phyloP scores from a whole-genome alignment of 805 yeast genomes.

The Saturnispora kantuleensis region DNA sequence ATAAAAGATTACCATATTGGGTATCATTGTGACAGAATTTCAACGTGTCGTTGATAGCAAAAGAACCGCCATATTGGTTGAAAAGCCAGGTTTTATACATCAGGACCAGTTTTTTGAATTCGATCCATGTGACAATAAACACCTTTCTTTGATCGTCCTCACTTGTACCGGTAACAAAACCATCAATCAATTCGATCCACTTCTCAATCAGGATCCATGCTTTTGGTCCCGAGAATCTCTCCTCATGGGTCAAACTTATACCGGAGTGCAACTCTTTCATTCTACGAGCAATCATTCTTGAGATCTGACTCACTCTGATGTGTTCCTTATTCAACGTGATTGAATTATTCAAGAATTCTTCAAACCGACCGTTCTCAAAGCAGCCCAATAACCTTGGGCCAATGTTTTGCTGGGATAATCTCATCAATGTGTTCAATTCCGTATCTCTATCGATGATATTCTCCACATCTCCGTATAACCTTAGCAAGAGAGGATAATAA shows the following conservation, averaged over 20 bases:
- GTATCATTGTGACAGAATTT: conserved; percentile 95
- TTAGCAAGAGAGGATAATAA: conserved; percentile 53
- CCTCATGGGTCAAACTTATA: conserved; percentile 51
- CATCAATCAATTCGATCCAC: conserved; percentile 51
- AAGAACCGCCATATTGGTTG: conserved; percentile 33
- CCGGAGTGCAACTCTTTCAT: conserved; percentile 91
- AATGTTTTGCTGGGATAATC: conserved; percentile 66
- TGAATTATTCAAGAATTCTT: conserved; percentile 82
- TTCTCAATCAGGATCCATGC: conserved; percentile 60
- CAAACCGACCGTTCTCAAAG: conserved; percentile 86
- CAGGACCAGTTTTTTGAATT: conserved; percentile 39
- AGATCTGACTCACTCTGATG: conserved; percentile 63
- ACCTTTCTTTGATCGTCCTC: conserved; percentile 29
- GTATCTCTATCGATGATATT: conserved; percentile 76
- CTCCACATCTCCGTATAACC: conserved; percentile 86
- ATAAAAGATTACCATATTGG: conserved; percentile 86
- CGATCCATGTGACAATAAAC: conserved; percentile 37
- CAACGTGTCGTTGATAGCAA: conserved; percentile 36
- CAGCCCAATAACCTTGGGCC: conserved; percentile 89
- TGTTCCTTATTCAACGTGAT: conserved; percentile 64
- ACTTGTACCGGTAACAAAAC: conserved; percentile 30
- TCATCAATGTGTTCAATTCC: conserved; percentile 63
- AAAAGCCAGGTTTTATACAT: conserved; percentile 58
- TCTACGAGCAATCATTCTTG: conserved; percentile 84
- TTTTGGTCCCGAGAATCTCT: conserved; percentile 50